Evolutionary conservation across 148 eudicot genomes (phyloP), one percentile per base, ranked within the genome.

Genomic region (Fagopyrum esculentum): DNA sequence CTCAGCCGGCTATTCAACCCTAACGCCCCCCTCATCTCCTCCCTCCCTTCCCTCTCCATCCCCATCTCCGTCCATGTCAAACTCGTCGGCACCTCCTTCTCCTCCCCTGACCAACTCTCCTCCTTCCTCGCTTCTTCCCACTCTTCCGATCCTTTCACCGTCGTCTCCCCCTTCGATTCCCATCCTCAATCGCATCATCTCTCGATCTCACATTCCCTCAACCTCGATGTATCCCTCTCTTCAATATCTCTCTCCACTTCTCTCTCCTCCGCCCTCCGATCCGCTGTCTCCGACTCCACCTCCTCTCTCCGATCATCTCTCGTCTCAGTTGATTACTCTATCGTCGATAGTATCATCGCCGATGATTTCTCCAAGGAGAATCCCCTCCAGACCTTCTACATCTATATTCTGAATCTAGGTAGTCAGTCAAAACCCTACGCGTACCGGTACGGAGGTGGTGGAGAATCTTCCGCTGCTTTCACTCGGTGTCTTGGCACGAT

Each of bases 381-480:
- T 8, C 74, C 87, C 71, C 43, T 45, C 17, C 74, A 83, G 9
- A 86, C 82, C n/a, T 76, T 86, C 72, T 82, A 80, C 61, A 59
- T 95, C 22, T 95, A 90, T 57, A 73, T 95, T 16, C 80, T 95
- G 78, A 85, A 90, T 60, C 71, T 95, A 16, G 97, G 90, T 2
- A 60, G 83, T 1, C 84, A 80, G 11, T 63, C 89, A 5, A 89
- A 86, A 66, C 85, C 90, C 77, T 95, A 95, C 57, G 93, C 90
- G 1, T 94, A 92, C 72, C 80, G 82, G 7, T 88, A 86, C 73
- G 76, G 71, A 17, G 15, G 71, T 29, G 72, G 76, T 0, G 96
- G 91, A 0, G 89, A 84, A 1, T 81, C 93, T 0, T 90, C 97
- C 0, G 83, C 90, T 0, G 88, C 84, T 1, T 84, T 76, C 10